Conservation (phyloP, 805 yeast species). For the Candida railenensis region DNA sequence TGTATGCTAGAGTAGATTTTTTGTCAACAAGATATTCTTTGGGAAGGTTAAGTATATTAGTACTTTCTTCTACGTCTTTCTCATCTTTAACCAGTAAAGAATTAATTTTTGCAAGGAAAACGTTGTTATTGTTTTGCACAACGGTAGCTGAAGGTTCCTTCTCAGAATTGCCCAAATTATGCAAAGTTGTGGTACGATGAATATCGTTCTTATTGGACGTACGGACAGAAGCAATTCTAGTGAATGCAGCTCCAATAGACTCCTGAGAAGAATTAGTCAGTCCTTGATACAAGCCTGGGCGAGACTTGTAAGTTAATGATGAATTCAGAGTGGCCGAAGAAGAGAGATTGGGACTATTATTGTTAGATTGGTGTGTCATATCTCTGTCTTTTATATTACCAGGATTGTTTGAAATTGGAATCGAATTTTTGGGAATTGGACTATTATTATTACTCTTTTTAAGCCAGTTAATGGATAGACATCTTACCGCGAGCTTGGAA, state of each 20-base stretch:
- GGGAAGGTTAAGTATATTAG: constrained; percentile 31
- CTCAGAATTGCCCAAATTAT: constrained; percentile 15
- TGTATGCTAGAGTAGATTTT: constrained; percentile 19
- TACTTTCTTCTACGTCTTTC: not conserved
- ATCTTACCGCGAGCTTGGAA: constrained; percentile 31
- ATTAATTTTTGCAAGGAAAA: constrained; percentile 18
- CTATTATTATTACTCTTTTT: constrained; percentile 12
- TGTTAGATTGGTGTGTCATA: not conserved
- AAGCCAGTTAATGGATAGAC: constrained; percentile 35
- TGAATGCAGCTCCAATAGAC: constrained; percentile 22
- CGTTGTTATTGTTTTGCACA: constrained; percentile 27
- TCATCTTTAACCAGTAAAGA: constrained; percentile 1
- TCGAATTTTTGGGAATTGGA: not conserved
- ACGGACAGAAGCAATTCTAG: constrained; percentile 35
- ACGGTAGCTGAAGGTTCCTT: not conserved
- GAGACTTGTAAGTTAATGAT: constrained; percentile 4
- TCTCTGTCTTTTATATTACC: not conserved
- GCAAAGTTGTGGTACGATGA: constrained; percentile 31
- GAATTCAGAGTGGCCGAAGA: constrained; percentile 8
- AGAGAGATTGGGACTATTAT: constrained; percentile 6
- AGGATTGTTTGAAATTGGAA: not conserved
- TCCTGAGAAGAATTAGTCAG: constrained; percentile 15
- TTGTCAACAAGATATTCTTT: constrained; percentile 25
- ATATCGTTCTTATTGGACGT: constrained; percentile 34
- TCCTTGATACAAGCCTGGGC: constrained; percentile 2